Conservation (phyloP, 176 grass and related monocot species). For the Neostapfia colusana region DNA sequence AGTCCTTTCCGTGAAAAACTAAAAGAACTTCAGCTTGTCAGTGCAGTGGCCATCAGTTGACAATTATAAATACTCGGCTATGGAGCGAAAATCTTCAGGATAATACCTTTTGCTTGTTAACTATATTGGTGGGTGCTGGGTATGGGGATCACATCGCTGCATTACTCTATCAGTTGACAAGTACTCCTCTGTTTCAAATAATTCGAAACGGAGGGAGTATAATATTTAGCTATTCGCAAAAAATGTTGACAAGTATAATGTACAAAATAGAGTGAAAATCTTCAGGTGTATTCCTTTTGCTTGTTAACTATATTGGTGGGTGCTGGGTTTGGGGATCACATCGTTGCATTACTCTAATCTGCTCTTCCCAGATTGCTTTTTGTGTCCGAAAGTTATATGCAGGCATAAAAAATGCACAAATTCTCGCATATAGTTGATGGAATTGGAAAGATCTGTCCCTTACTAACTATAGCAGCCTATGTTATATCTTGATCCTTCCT, state of each 20-base stretch:
- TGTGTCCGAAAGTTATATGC: no score
- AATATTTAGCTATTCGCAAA: no score
- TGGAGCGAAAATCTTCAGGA: background rate
- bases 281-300: background rate
- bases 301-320: background rate
- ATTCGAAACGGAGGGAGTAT: no score
- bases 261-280: background rate
- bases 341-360: background rate
- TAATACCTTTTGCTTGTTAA: background rate
- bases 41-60: background rate
- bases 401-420: background rate
- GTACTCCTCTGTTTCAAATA: no score
- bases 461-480: background rate
- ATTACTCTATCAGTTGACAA: background rate
- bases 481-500: background rate
- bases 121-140: background rate
- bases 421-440: constrained; percentile 4
- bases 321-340: background rate
- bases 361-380: background rate
- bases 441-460: constrained; percentile 2
- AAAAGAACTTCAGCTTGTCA: background rate
- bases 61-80: background rate
- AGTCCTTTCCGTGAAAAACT: background rate
- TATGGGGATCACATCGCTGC: background rate
- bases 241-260: background rate